phyloP scores from a whole-genome alignment of 1,284 basidiomycete species.

The Ustilago crameri region DNA sequence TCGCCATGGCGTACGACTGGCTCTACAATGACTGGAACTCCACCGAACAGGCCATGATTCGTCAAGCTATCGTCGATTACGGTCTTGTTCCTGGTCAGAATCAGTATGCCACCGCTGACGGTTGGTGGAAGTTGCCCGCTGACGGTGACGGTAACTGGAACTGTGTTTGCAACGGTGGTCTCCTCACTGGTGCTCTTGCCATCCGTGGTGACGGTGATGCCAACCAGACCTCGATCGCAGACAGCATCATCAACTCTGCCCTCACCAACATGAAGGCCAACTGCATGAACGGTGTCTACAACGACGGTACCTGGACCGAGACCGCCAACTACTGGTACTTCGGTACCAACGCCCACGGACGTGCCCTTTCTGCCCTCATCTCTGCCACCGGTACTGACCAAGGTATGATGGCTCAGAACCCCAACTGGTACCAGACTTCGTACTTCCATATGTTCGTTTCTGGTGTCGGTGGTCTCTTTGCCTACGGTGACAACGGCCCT shows the following conservation, averaged over 20 bases:
- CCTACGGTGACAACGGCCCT: constrained; percentile 92
- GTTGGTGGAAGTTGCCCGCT: constrained; percentile 70
- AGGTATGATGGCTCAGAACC: constrained; percentile 74
- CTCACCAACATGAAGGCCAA: constrained; percentile 81
- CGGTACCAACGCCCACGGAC: constrained; percentile 86
- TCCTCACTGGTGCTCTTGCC: constrained; percentile 88
- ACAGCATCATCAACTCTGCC: constrained; percentile 76
- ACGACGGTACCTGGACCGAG: constrained; percentile 93
- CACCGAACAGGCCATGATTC: constrained; percentile 79
- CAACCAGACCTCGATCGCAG: constrained; percentile 80
- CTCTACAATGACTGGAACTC: constrained; percentile 85
- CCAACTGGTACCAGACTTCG: constrained; percentile 77
- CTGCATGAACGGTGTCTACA: constrained; percentile 75
- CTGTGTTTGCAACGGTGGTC: constrained; percentile 92
- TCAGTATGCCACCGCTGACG: constrained; percentile 65
- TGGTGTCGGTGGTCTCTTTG: constrained; percentile 87
- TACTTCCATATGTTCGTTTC: constrained; percentile 89
- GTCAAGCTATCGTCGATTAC: constrained; percentile 79
- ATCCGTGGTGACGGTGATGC: constrained; percentile 77
- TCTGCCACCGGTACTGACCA: constrained; percentile 87
- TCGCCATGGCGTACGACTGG: constrained; percentile 89
- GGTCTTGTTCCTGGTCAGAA: constrained; percentile 74
- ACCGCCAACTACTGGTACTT: constrained; percentile 79
- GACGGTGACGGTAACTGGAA: constrained; percentile 87
- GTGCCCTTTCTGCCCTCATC: constrained; percentile 84